phyloP scores from a whole-genome alignment of 192 early-diverging fungal genomes.

The Entrophospora sp. region DNA sequence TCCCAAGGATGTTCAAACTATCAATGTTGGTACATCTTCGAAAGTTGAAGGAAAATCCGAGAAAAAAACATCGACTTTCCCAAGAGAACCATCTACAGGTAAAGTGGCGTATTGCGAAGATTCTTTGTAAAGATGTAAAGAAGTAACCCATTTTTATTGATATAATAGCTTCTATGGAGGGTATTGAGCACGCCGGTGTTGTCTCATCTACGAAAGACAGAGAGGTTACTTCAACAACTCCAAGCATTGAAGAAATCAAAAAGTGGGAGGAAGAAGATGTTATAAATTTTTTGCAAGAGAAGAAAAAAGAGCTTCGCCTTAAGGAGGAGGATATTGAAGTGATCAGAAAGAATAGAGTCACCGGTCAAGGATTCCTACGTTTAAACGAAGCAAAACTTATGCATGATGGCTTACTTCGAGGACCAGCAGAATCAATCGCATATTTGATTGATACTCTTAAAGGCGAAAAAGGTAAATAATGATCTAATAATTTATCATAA shows the following conservation, averaged over 20 bases:
- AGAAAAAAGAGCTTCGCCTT: neutral
- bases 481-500: slow-evolving; percentile 7
- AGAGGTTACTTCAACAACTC: slow-evolving; percentile 3
- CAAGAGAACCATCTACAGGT: slow-evolving; percentile 10
- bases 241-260: slow-evolving; percentile 14
- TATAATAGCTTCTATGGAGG: slow-evolving; percentile 16
- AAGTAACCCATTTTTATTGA: neutral
- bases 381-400: slow-evolving; percentile 10
- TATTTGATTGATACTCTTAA: slow-evolving; percentile 7
- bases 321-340: neutral
- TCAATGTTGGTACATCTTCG: neutral
- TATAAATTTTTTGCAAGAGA: neutral
- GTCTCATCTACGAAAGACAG: neutral
- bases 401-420: neutral
- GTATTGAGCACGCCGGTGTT: neutral
- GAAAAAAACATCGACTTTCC: neutral
- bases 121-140: neutral
- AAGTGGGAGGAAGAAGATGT: neutral
- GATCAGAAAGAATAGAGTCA: neutral
- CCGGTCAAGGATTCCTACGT: neutral
- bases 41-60: neutral
- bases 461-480: slow-evolving; percentile 14
- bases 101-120: slow-evolving; percentile 6
- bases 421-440: slow-evolving; percentile 10
- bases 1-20: neutral